phyloP scores from a whole-genome alignment of 2,329 filamentous ascomycete species.

The Colletotrichum sp. region DNA sequence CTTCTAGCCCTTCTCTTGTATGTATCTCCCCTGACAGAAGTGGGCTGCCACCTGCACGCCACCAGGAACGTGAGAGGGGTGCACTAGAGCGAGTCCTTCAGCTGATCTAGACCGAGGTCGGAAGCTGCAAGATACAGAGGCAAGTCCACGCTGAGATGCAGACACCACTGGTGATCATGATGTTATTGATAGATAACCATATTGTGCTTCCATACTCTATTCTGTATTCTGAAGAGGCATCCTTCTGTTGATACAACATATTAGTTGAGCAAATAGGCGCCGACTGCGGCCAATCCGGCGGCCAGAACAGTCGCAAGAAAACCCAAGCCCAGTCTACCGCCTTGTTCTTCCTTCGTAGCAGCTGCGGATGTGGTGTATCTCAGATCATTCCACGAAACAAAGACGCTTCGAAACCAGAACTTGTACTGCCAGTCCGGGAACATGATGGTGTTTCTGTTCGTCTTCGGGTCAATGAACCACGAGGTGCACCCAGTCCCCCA shows the following conservation, averaged over 20 bases:
- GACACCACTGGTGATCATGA: background rate
- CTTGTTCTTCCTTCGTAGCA: background rate
- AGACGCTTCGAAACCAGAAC: conserved; percentile 39
- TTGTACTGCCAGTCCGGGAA: conserved; percentile 57
- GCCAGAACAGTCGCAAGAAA: background rate
- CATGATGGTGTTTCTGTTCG: conserved; percentile 54
- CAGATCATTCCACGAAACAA: background rate
- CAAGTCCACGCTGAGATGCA: background rate
- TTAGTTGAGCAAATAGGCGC: background rate
- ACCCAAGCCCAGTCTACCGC: background rate
- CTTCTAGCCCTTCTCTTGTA: background rate
- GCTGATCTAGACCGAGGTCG: background rate
- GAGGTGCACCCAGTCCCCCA: conserved; percentile 55
- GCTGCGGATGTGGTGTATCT: background rate
- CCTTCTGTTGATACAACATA: background rate
- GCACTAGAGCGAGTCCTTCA: background rate
- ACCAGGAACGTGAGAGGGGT: background rate
- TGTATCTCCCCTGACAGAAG: background rate
- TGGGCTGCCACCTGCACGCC: background rate
- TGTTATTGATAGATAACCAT: background rate
- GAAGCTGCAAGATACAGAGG: background rate
- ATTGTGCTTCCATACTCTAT: background rate
- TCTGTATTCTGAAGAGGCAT: background rate
- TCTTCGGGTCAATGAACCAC: conserved; percentile 55
- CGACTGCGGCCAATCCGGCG: background rate